Evolutionary conservation across 352 stramenopile species (phyloP), one percentile per base, ranked within the genome.

Genomic region (Aphanomyces invadans): DNA sequence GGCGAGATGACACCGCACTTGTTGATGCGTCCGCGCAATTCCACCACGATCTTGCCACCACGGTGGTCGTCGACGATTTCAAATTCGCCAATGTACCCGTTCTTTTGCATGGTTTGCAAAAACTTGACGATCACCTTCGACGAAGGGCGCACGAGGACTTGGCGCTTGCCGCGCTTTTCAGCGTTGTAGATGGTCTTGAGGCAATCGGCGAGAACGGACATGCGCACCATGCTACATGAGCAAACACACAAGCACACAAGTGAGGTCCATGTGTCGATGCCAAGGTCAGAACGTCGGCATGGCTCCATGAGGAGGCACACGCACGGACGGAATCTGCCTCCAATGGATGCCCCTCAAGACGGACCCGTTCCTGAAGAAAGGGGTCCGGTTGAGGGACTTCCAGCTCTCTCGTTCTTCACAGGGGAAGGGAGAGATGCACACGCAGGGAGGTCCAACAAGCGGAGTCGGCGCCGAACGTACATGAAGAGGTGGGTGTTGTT

Each of bases 71-170:
- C 97, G 59, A 99, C 81, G 76, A 99, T 98, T 86, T 99, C 96
- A 78, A 99, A 99, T 83, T 99, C 97, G 67, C 96, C 97, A 82
- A 99, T 99, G 95, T 99, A 99, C 75, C 97, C 94, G 83, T 99
- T 97, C 85, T 99, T 98, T 90, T 99, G 97, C 97, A 99, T 99
- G 56, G 96, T 90, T 85, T 98, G 95, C 74, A 99, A 90, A 83
- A 99, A 99, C 90, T 99, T 99, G 80, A 99, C 88, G 73, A 99
- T 97, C 60, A 99, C 97, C 94, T 99, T 99, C 65, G 95, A 99
- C 70, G 88, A 98, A 70, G 97, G 97, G 65, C 97, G 92, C 79
- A 99, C 97, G 23, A 99, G 81, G 52, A 99, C 97, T 84, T 99
- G 97, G 73, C 97, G 85, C 81, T 99, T 99, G 77, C 97, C 97